Base-by-base conservation (phyloP, 2,329 filamentous ascomycete genomes). In the Tolypocladium endophyticum region DNA sequence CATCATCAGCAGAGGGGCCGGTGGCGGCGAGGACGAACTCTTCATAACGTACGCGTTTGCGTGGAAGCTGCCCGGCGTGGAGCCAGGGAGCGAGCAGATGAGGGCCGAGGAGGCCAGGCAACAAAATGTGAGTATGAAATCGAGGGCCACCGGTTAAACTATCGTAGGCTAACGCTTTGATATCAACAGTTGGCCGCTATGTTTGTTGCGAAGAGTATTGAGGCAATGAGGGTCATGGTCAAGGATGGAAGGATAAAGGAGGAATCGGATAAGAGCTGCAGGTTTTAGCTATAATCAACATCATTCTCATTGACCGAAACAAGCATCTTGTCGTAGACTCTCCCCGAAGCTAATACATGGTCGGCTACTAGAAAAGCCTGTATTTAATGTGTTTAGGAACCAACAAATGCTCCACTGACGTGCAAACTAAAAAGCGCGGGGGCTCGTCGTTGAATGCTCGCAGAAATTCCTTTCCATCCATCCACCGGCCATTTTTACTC, bases 31-130 rank as follows among this genome's bases (percentile, higher is more conserved):
- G 6, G 55, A 61, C 1, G 67, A 71, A 28, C 55, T 73, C 39
- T 69, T 63, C 54, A 61, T 74, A 64, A 73, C 72, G 16, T 73
- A 71, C 60, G 61, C 67, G 1, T 74, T 74, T 63, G 66, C 68
- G 35, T 71, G 71, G 69, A 64, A 63, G 56, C 61, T 68, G 57
- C 57, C 62, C 8, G 64, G 59, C 0, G 61, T 69, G 3, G 63
- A 57, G 54, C 60, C 57, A 53, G 68, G 66, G 43, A 47, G 63
- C 35, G 63, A 65, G 23, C 64, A 64, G 38, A 65, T 61, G 25
- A 50, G 36, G 54, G 62, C 57, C 36, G 57, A 66, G 56, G 59
- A 64, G 63, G 67, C 53, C 9, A 54, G 30, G 59, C 64, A 67
- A 58, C 61, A 65, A 55, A 60, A 66, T n/a, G n/a, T n/a, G n/a